Evolutionary conservation across 2,329 filamentous ascomycete genomes (phyloP).

Genomic region (Metarhizium humberi): DNA sequence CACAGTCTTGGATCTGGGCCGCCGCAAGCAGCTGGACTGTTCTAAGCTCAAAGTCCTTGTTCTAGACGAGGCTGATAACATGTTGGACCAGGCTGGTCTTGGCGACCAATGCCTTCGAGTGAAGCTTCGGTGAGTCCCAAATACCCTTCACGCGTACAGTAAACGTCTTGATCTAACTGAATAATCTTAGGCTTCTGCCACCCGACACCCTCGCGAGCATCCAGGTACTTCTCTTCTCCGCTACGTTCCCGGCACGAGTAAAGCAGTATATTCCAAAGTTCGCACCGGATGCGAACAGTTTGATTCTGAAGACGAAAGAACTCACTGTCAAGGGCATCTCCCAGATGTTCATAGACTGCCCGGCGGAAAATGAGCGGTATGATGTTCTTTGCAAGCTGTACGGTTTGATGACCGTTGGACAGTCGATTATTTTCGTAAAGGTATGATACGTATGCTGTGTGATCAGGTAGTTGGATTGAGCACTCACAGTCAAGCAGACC

Average conservation of each 20-base stretch:
- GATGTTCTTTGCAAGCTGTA: slow-evolving; percentile 85
- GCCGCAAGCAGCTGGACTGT: slow-evolving; percentile 63
- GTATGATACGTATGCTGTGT: slow-evolving; percentile 33
- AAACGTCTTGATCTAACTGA: slow-evolving; percentile 2
- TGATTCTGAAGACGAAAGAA: slow-evolving; percentile 82
- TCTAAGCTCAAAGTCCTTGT: slow-evolving; percentile 72
- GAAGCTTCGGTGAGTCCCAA: slow-evolving; percentile 52
- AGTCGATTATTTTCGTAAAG: slow-evolving; percentile 96
- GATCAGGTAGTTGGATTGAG: background rate
- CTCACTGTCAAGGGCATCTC: slow-evolving; percentile 95
- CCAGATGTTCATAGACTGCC: slow-evolving; percentile 94
- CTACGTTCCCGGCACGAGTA: slow-evolving; percentile 82
- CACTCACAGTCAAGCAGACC: slow-evolving; percentile 43
- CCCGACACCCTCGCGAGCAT: slow-evolving; percentile 47
- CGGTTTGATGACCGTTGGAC: slow-evolving; percentile 90
- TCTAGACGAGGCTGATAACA: slow-evolving; percentile 96
- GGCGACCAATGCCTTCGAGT: slow-evolving; percentile 92
- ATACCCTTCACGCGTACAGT: background rate
- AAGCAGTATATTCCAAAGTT: slow-evolving; percentile 76
- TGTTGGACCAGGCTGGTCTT: slow-evolving; percentile 91
- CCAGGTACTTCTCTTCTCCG: slow-evolving; percentile 94
- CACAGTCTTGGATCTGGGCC: slow-evolving; percentile 81
- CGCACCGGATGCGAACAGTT: slow-evolving; percentile 75
- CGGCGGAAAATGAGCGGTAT: slow-evolving; percentile 75
- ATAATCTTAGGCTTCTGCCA: slow-evolving; percentile 42